Conservation (phyloP, 208 protist genomes). For the Trypanosomatidae sp. region DNA sequence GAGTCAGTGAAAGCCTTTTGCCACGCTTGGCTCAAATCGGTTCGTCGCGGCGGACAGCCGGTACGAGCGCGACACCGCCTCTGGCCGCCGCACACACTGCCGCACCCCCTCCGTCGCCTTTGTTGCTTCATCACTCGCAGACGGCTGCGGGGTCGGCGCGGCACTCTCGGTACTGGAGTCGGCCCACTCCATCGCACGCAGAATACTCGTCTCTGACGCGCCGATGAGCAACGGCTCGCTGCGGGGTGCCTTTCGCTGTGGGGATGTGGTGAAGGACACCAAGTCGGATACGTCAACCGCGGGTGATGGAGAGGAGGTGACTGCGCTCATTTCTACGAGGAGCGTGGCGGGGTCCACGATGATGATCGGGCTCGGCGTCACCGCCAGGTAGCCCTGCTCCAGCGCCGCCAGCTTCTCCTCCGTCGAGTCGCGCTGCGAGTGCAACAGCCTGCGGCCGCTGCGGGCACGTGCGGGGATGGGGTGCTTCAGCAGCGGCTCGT, state of each 20-base stretch:
- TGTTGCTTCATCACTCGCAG: too few species aligned
- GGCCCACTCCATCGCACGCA: constrained; percentile 18
- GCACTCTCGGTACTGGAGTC: not conserved
- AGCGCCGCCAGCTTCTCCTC: too few species aligned
- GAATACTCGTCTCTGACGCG: constrained; percentile 23
- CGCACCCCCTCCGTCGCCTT: constrained; percentile 7
- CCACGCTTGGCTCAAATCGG: constrained; percentile 46
- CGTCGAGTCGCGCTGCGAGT: too few species aligned
- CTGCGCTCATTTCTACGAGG: constrained; percentile 9
- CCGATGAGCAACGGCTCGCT: constrained; percentile 8
- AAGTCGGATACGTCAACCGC: too few species aligned
- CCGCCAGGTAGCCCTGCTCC: not conserved
- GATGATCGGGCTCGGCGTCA: constrained; percentile 4
- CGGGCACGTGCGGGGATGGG: not conserved
- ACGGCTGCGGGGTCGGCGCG: too few species aligned
- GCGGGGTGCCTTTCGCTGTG: not conserved
- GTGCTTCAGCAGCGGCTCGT: constrained; percentile 7
- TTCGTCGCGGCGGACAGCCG: constrained; percentile 45
- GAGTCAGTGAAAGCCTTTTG: constrained; percentile 39
- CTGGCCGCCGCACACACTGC: constrained; percentile 14
- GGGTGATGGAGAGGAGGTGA: constrained; percentile 3
- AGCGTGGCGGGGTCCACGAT: constrained; percentile 15
- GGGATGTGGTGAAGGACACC: too few species aligned
- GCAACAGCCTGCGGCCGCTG: not conserved
- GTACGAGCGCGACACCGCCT: constrained; percentile 43